These are phyloP conservation scores for Mycena belliarum DNA, from an alignment of 768 basidiomycete species.

Conservation along the genomic window DNA sequence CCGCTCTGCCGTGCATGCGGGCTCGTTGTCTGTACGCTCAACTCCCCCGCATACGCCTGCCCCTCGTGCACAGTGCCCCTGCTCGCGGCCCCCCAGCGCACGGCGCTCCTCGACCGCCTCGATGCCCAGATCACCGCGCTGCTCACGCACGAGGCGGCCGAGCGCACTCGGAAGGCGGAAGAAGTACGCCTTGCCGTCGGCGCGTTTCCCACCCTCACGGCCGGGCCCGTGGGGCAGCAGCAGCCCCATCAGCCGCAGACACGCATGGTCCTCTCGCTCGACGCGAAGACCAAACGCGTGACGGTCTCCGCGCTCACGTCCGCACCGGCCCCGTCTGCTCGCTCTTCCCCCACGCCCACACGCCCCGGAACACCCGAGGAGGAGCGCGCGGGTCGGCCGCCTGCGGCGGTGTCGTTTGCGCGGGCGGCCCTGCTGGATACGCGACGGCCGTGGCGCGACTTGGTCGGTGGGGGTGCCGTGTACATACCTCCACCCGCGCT, in stretches of 20 bases:
- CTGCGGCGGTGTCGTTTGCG: conserved; percentile 33
- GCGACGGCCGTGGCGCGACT: conserved; percentile 46
- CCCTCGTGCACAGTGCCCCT: conserved; percentile 58
- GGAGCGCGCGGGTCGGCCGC: conserved; percentile 41
- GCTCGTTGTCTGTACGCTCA: conserved; percentile 59
- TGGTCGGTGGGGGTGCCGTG: conserved; percentile 30
- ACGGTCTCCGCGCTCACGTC: conserved; percentile 54
- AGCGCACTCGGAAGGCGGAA: conserved; percentile 44
- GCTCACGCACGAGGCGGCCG: conserved; percentile 48
- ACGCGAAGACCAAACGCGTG: conserved; percentile 50
- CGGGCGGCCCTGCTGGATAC: conserved; percentile 29
- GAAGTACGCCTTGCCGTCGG: conserved; percentile 54
- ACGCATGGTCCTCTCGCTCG: conserved; percentile 62
- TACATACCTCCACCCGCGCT: conserved; percentile 37
- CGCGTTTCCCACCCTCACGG: conserved; percentile 61
- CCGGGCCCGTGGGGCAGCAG: neutral
- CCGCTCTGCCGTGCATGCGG: conserved; percentile 61
- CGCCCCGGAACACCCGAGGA: conserved; percentile 34
- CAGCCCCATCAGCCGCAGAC: conserved; percentile 37
- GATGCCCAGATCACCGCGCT: conserved; percentile 45
- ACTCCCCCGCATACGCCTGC: conserved; percentile 55
- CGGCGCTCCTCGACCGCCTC: conserved; percentile 41
- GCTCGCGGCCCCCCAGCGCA: conserved; percentile 33
- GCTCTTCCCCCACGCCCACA: conserved; percentile 32
- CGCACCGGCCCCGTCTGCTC: conserved; percentile 28